Percentiles rank a stretch among this genome's conserved stretches.
Evolutionary conservation across 129 eudicot species (phyloP).

Genomic region (Logfia minima): DNA sequence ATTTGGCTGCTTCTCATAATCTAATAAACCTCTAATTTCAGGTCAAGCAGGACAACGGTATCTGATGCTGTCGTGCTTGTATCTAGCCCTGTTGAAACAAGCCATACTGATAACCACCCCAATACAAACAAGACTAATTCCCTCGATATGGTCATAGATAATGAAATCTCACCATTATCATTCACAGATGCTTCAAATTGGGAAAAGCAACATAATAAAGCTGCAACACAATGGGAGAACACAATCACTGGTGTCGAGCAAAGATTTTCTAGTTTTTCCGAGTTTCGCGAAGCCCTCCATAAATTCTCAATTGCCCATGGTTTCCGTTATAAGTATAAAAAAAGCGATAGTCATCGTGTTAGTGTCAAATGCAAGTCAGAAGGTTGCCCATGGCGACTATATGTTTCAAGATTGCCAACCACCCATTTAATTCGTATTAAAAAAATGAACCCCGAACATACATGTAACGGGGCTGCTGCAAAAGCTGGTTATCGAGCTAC

Average conservation of each 20-base stretch:
- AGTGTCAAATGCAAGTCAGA: conserved; percentile 86
- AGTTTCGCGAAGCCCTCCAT: conserved; percentile 86
- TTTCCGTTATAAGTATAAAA: conserved; percentile 79
- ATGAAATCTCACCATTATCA: conserved; percentile 28
- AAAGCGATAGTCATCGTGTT: conserved; percentile 81
- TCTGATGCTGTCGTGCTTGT: conserved; percentile 56
- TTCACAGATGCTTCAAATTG: conserved; percentile 33
- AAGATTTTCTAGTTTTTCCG: conserved; percentile 70
- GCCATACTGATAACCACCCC: conserved; percentile 39
- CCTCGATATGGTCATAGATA: conserved; percentile 29
- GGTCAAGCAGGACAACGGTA: conserved; percentile 78
- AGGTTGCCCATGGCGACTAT: conserved; percentile 81
- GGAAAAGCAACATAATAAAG: conserved; percentile 64
- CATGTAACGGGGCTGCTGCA: conserved; percentile 64
- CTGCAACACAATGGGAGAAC: conserved; percentile 77
- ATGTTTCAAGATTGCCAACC: conserved; percentile 78
- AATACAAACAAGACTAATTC: conserved; percentile 29
- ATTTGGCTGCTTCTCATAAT: conserved; percentile 7
- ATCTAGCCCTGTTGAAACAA: conserved; percentile 51
- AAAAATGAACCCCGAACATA: conserved; percentile 68
- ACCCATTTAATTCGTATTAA: conserved; percentile 77
- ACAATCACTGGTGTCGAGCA: conserved; percentile 85
- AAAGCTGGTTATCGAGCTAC: conserved; percentile 84
- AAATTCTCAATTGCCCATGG: conserved; percentile 87
- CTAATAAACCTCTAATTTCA: conserved; percentile 27